Base-by-base conservation (phyloP, 495 filamentous ascomycete species). In the Coniosporium apollinis region DNA sequence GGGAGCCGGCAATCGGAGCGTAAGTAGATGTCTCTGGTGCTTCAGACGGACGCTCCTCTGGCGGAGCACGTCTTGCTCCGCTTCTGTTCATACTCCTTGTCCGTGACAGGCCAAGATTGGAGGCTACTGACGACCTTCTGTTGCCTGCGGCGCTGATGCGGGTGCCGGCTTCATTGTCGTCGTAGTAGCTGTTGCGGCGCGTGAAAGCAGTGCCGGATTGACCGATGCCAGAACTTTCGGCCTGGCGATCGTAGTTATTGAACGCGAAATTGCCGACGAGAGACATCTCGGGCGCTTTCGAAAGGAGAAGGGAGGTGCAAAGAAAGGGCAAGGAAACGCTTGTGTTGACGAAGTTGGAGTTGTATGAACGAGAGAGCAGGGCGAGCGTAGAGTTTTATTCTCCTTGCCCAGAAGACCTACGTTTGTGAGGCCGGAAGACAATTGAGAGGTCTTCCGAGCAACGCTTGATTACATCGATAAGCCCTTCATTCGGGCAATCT, bases 251-350 rank as follows among this genome's bases (percentile, higher is more conserved):
- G 24, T 41, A 39, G 33, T 44, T 49, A 30, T 28, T 20, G 32
- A 51, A 43, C n/a, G 20, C 37, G 20, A 51, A 48, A 33, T 51
- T 45, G 30, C 48, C 48, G 13, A 48, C 38, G 31, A 45, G 39
- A 18, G 45, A 39, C 48, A 51, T 51, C 16, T 20, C 16, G 22
- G 3, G 13, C 24, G 24, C n/a, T n/a, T n/a, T n/a, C n/a, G n/a
- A n/a, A n/a, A n/a, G n/a, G n/a, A n/a, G n/a, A n/a, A n/a, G n/a
- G n/a, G n/a, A n/a, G n/a, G n/a, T n/a, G n/a, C n/a, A n/a, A n/a
- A n/a, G n/a, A n/a, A n/a, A n/a, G n/a, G n/a, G n/a, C n/a, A n/a
- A n/a, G n/a, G n/a, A n/a, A n/a, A n/a, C n/a, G n/a, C n/a, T n/a
- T n/a, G n/a, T n/a, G n/a, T n/a, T n/a, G n/a, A n/a, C n/a, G n/a